Evolutionary conservation across 169 alveolate species (phyloP).

Genomic region (Cryptosporidium xiaoi): DNA sequence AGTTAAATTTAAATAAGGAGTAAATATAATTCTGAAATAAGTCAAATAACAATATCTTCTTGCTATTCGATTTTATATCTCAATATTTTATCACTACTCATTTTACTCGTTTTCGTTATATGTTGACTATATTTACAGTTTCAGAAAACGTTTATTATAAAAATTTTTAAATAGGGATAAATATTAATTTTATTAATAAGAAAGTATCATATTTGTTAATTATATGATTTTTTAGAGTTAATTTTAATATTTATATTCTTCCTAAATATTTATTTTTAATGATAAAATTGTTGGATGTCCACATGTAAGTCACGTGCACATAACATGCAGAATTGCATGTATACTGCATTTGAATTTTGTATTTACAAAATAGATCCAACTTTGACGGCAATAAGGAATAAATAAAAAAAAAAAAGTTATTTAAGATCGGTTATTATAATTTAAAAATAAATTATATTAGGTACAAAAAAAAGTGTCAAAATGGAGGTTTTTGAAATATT

Average conservation of each 20-base stretch:
- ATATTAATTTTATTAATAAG: too few relatives aligned
- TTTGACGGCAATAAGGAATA: not conserved
- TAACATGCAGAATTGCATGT: slow-evolving; percentile 4
- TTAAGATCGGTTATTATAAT: not conserved
- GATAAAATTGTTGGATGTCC: not conserved
- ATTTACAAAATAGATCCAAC: slow-evolving; percentile 1
- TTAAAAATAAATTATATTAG: not conserved
- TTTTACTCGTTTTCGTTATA: too few relatives aligned
- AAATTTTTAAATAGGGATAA: too few relatives aligned
- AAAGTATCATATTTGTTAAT: not conserved
- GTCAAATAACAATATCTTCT: too few relatives aligned
- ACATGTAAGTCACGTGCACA: slow-evolving; percentile 1
- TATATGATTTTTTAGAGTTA: not conserved
- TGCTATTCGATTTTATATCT: too few relatives aligned
- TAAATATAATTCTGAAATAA: too few relatives aligned
- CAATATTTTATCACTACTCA: too few relatives aligned
- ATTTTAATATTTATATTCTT: not conserved
- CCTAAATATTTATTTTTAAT: not conserved
- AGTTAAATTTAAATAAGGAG: too few relatives aligned
- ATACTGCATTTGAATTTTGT: not conserved
- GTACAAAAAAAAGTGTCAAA: not conserved
- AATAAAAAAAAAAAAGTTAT: slow-evolving; percentile 10
- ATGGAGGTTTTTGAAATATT: slow-evolving; percentile 61
- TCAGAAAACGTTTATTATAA: too few relatives aligned
- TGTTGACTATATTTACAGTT: too few relatives aligned